Base-by-base conservation (phyloP, 1,139 yeast species). In the Geotrichum citri-aurantii region DNA sequence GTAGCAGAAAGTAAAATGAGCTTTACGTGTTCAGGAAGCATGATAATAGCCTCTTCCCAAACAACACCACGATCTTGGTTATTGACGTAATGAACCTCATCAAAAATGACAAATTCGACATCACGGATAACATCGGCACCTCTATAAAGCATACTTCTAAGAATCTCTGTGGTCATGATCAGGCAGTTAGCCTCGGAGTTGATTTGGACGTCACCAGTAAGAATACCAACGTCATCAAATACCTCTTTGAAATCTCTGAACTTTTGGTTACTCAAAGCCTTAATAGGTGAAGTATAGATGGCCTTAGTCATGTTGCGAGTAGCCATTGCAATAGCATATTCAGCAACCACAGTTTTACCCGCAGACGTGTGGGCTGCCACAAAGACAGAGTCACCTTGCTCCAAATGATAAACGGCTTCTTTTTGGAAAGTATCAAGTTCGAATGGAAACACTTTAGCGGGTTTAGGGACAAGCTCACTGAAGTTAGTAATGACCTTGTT, bases 351-450 rank as follows among this genome's bases (percentile, higher is more conserved):
- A 0, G 99, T 93, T 71, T 93, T 93, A 76, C 99, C 99, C 7
- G 99, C 99, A 33, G 98, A 92, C 0, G 99, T 92, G 57, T 93
- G 99, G 0, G 99, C 99, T 6, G 99, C 97, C 2, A 93, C 98
- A 72, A 93, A 89, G 1, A 93, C 99, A 0, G 98, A 91, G 70
- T 93, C 99, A 53, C 96, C 96, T 71, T 92, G 95, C 69, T 93
- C 99, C 64, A 93, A 80, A 75, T 93, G 97, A 64, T 91, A 93
- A 0, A 93, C 90, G 0, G 99, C 97, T 69, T 95, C 97, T 70
- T 95, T 92, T 73, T 93, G 99, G 75, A 93, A 93, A 37, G 91
- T 88, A 76, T 93, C 99, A 60, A 93, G 79, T 65, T 88, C 92
- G 68, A 93, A 93, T 0, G 99, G 98, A 86, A 93, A 95, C 46